Evolutionary conservation across 176 grass and related monocot species (phyloP).

Genomic region (Triticum aestivum): DNA sequence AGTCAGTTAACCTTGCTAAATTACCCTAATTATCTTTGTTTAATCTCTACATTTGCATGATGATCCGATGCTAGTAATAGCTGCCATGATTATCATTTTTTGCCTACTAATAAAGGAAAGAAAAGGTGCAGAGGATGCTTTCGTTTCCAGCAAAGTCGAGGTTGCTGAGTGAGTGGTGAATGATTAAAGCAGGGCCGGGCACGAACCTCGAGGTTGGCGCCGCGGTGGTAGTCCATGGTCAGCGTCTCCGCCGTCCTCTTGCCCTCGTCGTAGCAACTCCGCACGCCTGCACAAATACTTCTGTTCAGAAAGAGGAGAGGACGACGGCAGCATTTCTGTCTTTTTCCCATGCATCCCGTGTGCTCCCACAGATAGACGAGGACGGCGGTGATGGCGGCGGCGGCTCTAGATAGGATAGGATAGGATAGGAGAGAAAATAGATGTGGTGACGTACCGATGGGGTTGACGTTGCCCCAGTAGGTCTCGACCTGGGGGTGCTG

Average conservation of each 20-base stretch:
- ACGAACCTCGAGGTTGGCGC: constrained; percentile 78
- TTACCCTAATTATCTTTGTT: neutral
- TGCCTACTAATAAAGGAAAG: neutral
- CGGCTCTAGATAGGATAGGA: too few species aligned
- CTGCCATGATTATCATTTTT: neutral
- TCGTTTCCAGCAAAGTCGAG: neutral
- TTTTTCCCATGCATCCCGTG: neutral
- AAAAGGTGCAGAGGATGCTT: neutral
- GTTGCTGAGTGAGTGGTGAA: neutral
- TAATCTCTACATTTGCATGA: neutral
- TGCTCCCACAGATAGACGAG: neutral
- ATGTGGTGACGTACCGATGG: constrained; percentile 52
- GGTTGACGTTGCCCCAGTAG: constrained; percentile 97
- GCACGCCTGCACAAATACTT: constrained; percentile 48
- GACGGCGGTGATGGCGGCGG: neutral
- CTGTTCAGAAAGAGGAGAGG: neutral
- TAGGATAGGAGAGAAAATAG: too few species aligned
- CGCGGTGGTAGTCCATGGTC: constrained; percentile 97
- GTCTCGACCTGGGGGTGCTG: constrained; percentile 92
- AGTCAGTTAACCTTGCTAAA: neutral
- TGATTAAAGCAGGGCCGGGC: neutral
- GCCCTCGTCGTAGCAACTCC: constrained; percentile 96
- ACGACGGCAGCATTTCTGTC: neutral
- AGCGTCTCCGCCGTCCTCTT: constrained; percentile 93
- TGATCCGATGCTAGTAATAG: neutral